Percentiles rank a stretch among this genome's conserved stretches.
Conservation (phyloP, 2,329 filamentous ascomycete species). For the Colletotrichum cordylinicola region DNA sequence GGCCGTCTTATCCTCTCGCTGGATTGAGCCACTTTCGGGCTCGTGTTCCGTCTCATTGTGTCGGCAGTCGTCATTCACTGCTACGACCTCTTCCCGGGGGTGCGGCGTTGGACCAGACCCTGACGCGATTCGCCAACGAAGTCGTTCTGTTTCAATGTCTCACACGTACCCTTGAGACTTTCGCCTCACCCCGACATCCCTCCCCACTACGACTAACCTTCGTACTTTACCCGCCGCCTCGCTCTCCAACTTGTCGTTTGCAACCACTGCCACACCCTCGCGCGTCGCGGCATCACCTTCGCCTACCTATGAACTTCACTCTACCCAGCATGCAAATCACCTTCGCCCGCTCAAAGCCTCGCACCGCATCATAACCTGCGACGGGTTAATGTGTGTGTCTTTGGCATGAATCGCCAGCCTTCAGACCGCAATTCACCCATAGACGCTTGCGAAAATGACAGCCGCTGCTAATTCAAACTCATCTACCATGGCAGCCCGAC, state of each 20-base stretch:
- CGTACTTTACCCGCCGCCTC: neutral
- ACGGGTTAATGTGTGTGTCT: conserved; percentile 9
- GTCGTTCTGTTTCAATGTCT: conserved; percentile 14
- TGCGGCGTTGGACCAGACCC: neutral
- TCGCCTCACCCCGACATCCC: neutral
- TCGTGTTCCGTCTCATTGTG: conserved; percentile 6
- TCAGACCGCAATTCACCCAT: neutral
- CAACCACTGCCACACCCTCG: neutral
- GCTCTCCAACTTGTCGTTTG: neutral
- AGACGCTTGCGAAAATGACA: conserved; percentile 25
- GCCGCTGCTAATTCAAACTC: conserved; percentile 27
- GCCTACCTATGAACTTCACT: neutral
- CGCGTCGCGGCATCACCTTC: neutral
- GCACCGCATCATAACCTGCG: conserved; percentile 13
- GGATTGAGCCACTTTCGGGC: neutral
- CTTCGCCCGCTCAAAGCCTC: neutral
- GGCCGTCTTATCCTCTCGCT: neutral
- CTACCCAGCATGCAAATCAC: conserved; percentile 21
- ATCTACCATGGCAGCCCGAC: conserved; percentile 38
- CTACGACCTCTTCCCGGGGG: neutral
- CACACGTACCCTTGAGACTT: conserved; percentile 9
- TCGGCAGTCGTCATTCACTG: neutral
- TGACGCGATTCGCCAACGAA: conserved; percentile 9
- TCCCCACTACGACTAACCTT: neutral
- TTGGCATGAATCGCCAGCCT: neutral